Evolutionary conservation across 768 basidiomycete species (phyloP).

Genomic region (Amanita inopinata): DNA sequence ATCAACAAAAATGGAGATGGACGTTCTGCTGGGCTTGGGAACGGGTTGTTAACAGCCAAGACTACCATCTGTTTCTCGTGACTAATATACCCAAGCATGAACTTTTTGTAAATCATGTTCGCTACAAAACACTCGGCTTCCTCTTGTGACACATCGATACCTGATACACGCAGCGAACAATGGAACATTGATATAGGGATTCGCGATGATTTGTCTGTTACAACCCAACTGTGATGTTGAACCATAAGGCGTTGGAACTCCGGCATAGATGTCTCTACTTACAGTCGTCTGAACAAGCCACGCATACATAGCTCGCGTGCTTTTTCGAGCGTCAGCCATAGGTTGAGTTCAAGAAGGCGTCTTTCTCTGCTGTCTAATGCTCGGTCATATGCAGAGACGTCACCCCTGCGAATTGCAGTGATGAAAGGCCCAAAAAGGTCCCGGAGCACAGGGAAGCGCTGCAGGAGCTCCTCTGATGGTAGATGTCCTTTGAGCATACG

Average conservation of each 20-base stretch:
- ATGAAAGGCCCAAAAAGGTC: conserved; percentile 78
- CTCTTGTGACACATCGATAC: conserved; percentile 57
- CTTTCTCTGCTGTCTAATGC: conserved; percentile 65
- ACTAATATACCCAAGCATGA: conserved; percentile 91
- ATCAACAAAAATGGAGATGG: conserved; percentile 35
- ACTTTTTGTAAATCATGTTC: conserved; percentile 91
- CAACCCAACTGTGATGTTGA: conserved; percentile 58
- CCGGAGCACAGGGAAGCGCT: conserved; percentile 61
- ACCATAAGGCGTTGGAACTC: background rate
- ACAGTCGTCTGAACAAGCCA: conserved; percentile 73
- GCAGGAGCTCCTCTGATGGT: conserved; percentile 62
- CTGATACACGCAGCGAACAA: conserved; percentile 61
- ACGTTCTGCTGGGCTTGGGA: conserved; percentile 64
- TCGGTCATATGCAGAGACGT: conserved; percentile 71
- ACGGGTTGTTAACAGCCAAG: conserved; percentile 52
- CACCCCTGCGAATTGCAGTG: conserved; percentile 63
- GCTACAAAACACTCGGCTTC: conserved; percentile 93
- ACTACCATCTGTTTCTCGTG: conserved; percentile 96
- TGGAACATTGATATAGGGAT: conserved; percentile 80
- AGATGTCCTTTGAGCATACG: conserved; percentile 82
- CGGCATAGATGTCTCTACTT: conserved; percentile 18
- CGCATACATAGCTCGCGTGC: conserved; percentile 83
- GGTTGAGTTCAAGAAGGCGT: conserved; percentile 74
- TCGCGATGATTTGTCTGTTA: conserved; percentile 59
- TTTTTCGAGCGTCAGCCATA: conserved; percentile 81